Percentiles rank a stretch among this genome's conserved stretches.
Evolutionary conservation across 225 moss, liverwort and hornwort species (phyloP).

Genomic region (Straminergon stramineum): DNA sequence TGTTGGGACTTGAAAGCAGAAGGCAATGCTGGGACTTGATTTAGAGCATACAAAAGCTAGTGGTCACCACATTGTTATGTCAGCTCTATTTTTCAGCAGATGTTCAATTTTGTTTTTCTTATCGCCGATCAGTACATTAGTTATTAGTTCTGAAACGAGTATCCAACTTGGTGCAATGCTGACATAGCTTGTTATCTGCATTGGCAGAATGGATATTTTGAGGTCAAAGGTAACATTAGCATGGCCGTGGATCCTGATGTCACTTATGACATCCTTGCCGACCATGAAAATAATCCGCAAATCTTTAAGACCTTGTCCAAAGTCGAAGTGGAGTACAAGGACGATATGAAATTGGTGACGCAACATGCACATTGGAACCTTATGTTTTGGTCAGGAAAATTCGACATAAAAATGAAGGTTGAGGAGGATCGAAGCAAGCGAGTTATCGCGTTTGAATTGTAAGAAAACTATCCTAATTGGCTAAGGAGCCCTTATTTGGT

Average conservation of each 20-base stretch:
- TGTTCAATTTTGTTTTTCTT: neutral
- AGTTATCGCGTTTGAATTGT: constrained; percentile 57
- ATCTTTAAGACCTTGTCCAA: constrained; percentile 67
- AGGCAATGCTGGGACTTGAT: neutral
- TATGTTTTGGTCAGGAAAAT: constrained; percentile 71
- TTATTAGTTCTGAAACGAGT: neutral
- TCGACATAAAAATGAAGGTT: constrained; percentile 64
- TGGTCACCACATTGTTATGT: neutral
- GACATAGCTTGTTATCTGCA: neutral
- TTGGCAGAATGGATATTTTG: constrained; percentile 33
- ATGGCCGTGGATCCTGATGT: constrained; percentile 58
- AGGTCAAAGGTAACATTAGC: constrained; percentile 35
- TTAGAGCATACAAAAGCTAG: neutral
- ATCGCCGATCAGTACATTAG: neutral
- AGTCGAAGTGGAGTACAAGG: constrained; percentile 66
- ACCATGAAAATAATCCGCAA: constrained; percentile 60
- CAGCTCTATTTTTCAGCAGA: neutral
- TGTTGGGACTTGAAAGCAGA: neutral
- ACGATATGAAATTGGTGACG: constrained; percentile 57
- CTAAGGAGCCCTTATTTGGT: neutral
- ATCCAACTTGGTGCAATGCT: neutral
- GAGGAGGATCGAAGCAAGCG: constrained; percentile 56
- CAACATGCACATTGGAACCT: constrained; percentile 80
- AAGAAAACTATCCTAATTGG: neutral
- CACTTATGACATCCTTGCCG: constrained; percentile 56